A percentile compares a stretch with the other conserved stretches of the same genome.
Conservation (phyloP, 192 early-diverging fungal genomes). For the Backusella westeae region DNA sequence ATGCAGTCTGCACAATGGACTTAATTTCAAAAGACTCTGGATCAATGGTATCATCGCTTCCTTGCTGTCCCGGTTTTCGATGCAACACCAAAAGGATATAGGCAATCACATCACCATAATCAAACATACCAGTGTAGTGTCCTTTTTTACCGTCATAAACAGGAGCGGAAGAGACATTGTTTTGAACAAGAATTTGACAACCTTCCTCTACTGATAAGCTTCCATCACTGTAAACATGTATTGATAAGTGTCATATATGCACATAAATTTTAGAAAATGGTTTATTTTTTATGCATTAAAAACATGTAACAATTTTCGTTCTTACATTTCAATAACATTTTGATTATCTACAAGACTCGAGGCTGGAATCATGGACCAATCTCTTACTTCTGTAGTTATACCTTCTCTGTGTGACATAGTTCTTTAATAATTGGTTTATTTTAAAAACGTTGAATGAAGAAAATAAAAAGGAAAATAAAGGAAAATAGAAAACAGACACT, state of each 20-base stretch:
- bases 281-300: neutral
- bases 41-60: constrained; percentile 17
- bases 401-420: constrained; percentile 17
- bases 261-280: neutral
- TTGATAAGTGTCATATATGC: neutral
- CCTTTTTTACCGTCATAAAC: constrained; percentile 45
- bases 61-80: constrained; percentile 34
- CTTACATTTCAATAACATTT: constrained; percentile 63
- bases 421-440: neutral
- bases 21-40: constrained; percentile 47
- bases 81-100: constrained; percentile 67
- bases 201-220: constrained; percentile 63
- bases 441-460: neutral
- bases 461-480: neutral
- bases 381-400: constrained; percentile 15
- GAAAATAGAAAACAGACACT: neutral
- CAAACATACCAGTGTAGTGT: constrained; percentile 80
- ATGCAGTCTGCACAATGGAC: constrained; percentile 51
- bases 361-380: constrained; percentile 71
- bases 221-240: constrained; percentile 43
- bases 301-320: neutral
- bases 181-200: constrained; percentile 67
- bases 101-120: constrained; percentile 77
- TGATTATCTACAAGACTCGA: constrained; percentile 59
- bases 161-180: constrained; percentile 78